Conservation (phyloP, 768 basidiomycete genomes). For the Chlorophyllum brunneum region DNA sequence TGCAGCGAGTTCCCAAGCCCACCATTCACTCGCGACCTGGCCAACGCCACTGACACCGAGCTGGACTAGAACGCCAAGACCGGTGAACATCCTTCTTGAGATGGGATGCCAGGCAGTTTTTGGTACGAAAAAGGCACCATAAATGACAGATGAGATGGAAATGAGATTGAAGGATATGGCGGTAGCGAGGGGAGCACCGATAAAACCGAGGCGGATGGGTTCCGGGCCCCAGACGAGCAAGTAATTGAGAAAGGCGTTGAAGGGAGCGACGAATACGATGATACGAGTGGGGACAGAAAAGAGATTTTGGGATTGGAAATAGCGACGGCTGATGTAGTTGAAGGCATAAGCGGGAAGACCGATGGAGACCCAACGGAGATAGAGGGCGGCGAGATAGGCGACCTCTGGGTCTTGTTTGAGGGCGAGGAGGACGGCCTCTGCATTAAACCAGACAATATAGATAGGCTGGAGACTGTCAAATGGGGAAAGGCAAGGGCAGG, state of each 20-base stretch:
- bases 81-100: constrained; percentile 57
- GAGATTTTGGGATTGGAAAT: constrained; percentile 73
- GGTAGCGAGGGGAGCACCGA: constrained; percentile 90
- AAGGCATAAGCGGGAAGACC: constrained; percentile 71
- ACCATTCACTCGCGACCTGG: constrained; percentile 91
- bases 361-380: constrained; percentile 71
- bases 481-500: constrained; percentile 9
- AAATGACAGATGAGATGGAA: constrained; percentile 53
- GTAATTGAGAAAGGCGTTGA: constrained; percentile 82
- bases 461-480: constrained; percentile 44
- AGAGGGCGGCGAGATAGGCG: constrained; percentile 68
- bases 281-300: constrained; percentile 85
- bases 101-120: constrained; percentile 82
- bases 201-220: constrained; percentile 77
- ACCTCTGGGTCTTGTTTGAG: constrained; percentile 83
- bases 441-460: constrained; percentile 73
- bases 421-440: constrained; percentile 71
- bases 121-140: constrained; percentile 60
- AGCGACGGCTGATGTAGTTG: constrained; percentile 42
- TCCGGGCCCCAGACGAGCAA: constrained; percentile 88
- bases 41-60: constrained; percentile 84
- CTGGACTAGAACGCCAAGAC: constrained; percentile 62
- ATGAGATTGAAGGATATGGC: constrained; percentile 89
- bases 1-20: constrained; percentile 90
- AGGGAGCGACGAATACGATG: constrained; percentile 76